Percentiles rank a stretch among this genome's conserved stretches.
Evolutionary conservation across 176 grass and related monocot genomes (phyloP).

Genomic region (Poa pratensis): DNA sequence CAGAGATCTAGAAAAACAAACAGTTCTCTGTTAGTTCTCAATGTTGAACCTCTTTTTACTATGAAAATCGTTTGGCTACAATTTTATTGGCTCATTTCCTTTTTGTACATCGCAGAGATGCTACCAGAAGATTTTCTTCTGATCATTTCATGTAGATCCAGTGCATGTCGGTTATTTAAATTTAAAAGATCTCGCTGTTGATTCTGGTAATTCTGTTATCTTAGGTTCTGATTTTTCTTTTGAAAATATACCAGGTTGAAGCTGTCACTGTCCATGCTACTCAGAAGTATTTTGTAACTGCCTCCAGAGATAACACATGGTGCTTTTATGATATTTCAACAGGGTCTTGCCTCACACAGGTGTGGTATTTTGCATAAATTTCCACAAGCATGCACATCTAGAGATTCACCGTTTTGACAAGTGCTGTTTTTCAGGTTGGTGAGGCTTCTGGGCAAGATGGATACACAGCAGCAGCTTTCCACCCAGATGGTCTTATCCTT

Average conservation of each 20-base stretch:
- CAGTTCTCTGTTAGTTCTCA: conserved; percentile 14
- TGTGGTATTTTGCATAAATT: conserved; percentile 24
- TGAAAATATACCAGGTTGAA: conserved; percentile 69
- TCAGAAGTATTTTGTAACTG: conserved; percentile 89
- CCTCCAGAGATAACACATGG: conserved; percentile 93
- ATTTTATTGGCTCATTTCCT: background rate
- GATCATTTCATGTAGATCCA: background rate
- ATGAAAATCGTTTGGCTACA: conserved; percentile 6
- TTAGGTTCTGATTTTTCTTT: conserved; percentile 5
- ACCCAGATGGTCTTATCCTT: conserved; percentile 98
- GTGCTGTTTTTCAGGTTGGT: conserved; percentile 62
- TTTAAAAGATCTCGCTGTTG: background rate
- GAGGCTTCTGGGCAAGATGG: conserved; percentile 77
- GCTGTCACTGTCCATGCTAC: conserved; percentile 97
- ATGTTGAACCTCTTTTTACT: background rate
- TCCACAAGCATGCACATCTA: background rate
- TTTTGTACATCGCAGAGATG: background rate
- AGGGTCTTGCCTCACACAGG: conserved; percentile 94
- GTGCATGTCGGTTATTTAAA: conserved; percentile 30
- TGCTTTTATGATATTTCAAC: conserved; percentile 97
- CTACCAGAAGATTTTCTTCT: background rate
- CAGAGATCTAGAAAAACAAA: background rate
- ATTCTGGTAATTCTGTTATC: background rate
- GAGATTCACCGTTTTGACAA: conserved; percentile 1
- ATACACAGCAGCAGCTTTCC: conserved; percentile 86